phyloP scores from a whole-genome alignment of 164 flowering plant species.

The Aristolochia contorta region DNA sequence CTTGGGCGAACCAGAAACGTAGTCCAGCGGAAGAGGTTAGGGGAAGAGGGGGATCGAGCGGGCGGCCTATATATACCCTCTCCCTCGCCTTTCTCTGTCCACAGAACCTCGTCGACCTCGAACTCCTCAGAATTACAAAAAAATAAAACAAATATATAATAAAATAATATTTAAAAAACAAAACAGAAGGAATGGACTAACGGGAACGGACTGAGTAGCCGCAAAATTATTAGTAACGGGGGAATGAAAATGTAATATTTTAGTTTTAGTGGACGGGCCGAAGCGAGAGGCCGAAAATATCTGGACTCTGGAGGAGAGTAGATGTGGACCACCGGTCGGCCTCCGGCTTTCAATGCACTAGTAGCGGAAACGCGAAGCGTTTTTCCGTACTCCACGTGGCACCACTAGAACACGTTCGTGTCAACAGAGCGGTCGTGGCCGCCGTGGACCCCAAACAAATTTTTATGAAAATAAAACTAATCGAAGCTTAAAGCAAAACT shows the following conservation, averaged over 20 bases:
- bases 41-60: background rate
- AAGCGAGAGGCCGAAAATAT: background rate
- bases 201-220: too few species aligned
- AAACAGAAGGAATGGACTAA: too few species aligned
- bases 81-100: slow-evolving; percentile 12
- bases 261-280: background rate
- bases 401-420: too few species aligned
- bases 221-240: background rate
- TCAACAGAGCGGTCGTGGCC: too few species aligned
- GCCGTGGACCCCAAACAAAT: too few species aligned
- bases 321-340: too few species aligned
- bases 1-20: background rate
- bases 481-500: too few species aligned
- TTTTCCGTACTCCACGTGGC: too few species aligned
- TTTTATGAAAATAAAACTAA: too few species aligned
- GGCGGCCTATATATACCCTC: background rate
- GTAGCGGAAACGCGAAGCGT: too few species aligned
- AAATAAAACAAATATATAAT: background rate
- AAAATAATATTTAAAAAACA: background rate
- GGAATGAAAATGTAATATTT: background rate
- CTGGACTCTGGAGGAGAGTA: background rate
- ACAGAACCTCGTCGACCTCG: slow-evolving; percentile 21
- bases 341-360: too few species aligned
- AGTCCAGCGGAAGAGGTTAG: background rate
- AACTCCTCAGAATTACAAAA: slow-evolving; percentile 5